Evolutionary conservation across 768 basidiomycete species (phyloP).

Genomic region (Lactifluus echinatus): DNA sequence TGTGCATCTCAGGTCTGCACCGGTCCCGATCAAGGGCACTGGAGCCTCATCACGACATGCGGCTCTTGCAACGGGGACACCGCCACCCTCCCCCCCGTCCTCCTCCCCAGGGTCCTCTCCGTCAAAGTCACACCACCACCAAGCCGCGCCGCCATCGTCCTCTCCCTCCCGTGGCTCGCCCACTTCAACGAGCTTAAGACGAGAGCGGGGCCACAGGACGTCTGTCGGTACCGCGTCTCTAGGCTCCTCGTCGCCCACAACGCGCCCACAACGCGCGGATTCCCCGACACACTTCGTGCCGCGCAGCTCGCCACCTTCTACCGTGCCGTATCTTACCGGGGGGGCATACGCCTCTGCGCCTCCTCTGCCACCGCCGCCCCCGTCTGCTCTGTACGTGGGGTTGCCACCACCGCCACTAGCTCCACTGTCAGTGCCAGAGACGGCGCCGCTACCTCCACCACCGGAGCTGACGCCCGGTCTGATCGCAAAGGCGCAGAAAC

Average conservation of each 20-base stretch:
- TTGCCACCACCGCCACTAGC: slow-evolving; percentile 17
- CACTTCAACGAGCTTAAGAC: neutral
- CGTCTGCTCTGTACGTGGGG: slow-evolving; percentile 17
- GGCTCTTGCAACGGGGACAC: neutral
- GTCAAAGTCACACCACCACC: slow-evolving; percentile 2
- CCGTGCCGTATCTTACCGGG: slow-evolving; percentile 2
- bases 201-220: neutral
- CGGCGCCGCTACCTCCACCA: slow-evolving; percentile 19
- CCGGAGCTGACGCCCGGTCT: slow-evolving; percentile 52
- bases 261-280: neutral
- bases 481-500: slow-evolving; percentile 78
- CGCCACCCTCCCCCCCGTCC: neutral
- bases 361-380: slow-evolving; percentile 10
- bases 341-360: slow-evolving; percentile 3
- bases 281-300: slow-evolving; percentile 18
- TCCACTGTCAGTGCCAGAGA: neutral
- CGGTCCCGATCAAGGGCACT: slow-evolving; percentile 3
- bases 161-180: neutral
- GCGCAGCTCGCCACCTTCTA: slow-evolving; percentile 11
- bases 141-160: neutral
- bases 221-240: neutral
- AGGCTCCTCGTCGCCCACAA: neutral
- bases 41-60: neutral
- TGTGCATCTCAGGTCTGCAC: slow-evolving; percentile 1
- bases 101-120: slow-evolving; percentile 2